phyloP scores from a whole-genome alignment of 306 rosid species.

The Clitoria ternatea region DNA sequence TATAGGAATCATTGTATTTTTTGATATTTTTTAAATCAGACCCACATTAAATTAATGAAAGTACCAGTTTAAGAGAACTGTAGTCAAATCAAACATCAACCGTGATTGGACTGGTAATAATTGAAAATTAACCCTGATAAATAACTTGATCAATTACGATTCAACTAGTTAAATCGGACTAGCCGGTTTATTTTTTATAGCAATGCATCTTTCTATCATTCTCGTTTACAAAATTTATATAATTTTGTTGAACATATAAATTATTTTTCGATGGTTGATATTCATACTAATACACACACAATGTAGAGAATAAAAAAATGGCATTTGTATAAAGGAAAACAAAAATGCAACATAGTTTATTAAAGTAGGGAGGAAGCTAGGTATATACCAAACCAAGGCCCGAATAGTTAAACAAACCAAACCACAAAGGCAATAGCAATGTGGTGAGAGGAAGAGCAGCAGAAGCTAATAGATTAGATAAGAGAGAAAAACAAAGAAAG shows the following conservation, averaged over 20 bases:
- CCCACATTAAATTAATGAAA: too few species aligned
- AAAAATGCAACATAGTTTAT: neutral
- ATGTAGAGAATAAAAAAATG: neutral
- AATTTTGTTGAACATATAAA: neutral
- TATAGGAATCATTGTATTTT: too few species aligned
- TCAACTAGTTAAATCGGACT: too few species aligned
- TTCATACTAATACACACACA: neutral
- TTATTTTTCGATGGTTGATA: neutral
- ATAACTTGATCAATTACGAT: too few species aligned
- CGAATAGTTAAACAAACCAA: neutral
- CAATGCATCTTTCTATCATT: neutral
- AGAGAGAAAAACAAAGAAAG: neutral
- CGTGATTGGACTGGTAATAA: too few species aligned
- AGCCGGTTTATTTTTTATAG: too few species aligned
- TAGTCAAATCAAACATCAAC: too few species aligned
- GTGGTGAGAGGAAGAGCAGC: neutral
- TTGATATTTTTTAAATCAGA: too few species aligned
- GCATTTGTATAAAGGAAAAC: neutral
- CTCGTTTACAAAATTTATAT: neutral
- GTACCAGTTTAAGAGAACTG: too few species aligned
- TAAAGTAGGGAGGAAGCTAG: neutral
- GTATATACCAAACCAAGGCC: slow-evolving; percentile 14
- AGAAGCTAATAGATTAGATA: neutral
- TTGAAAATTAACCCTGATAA: too few species aligned
- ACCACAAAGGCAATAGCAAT: neutral